Evolutionary conservation across 2,329 filamentous ascomycete genomes (phyloP).

Genomic region (Colletotrichum costaricense): DNA sequence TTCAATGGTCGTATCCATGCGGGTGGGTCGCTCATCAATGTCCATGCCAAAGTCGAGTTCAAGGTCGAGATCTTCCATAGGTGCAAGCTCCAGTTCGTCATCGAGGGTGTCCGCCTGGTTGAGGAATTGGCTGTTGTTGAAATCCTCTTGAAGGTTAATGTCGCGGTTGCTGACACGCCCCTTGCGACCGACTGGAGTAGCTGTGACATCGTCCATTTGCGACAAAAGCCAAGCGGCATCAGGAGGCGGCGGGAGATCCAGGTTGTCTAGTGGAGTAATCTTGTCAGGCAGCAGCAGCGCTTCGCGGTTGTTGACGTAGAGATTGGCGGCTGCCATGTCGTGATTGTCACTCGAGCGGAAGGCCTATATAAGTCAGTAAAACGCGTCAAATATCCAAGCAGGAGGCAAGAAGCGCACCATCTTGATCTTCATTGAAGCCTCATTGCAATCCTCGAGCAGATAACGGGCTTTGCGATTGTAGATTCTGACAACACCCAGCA

Average conservation of each 20-base stretch:
- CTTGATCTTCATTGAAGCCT: constrained; percentile 97
- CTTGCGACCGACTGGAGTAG: constrained; percentile 66
- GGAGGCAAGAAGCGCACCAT: constrained; percentile 72
- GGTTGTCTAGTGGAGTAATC: constrained; percentile 89
- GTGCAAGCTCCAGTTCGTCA: constrained; percentile 65
- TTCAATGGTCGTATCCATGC: constrained; percentile 78
- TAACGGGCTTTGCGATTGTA: constrained; percentile 98
- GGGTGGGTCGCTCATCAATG: constrained; percentile 71
- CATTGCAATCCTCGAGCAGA: constrained; percentile 95
- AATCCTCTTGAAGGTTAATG: constrained; percentile 77
- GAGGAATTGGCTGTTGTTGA: constrained; percentile 83
- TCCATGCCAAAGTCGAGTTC: constrained; percentile 81
- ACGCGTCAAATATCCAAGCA: not conserved
- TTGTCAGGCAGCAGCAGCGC: constrained; percentile 90
- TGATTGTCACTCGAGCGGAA: constrained; percentile 96
- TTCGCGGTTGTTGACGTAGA: constrained; percentile 84
- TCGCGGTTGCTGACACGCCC: constrained; percentile 70
- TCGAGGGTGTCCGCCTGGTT: constrained; percentile 72
- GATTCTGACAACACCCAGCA: constrained; percentile 96
- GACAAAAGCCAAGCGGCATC: constrained; percentile 88
- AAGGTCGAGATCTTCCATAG: constrained; percentile 76
- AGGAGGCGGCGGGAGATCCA: constrained; percentile 82
- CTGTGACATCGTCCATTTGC: constrained; percentile 73
- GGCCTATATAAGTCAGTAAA: constrained; percentile 69
- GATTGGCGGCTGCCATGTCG: constrained; percentile 82